phyloP scores from a whole-genome alignment of 2,329 filamentous ascomycete genomes.

The Tolypocladium sp. region DNA sequence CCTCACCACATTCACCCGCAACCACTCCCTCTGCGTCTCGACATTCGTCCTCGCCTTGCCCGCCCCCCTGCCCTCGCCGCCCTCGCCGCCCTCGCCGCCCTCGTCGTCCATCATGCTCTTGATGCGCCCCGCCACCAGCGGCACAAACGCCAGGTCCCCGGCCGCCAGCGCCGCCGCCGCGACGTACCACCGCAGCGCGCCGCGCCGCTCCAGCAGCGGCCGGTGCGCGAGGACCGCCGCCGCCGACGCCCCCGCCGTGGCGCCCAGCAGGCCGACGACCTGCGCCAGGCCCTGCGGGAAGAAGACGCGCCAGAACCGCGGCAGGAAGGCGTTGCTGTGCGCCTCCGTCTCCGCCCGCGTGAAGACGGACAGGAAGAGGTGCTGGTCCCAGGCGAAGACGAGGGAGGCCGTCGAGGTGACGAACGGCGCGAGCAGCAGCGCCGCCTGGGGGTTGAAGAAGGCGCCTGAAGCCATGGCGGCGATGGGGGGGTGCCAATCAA shows the following conservation, averaged over 20 bases:
- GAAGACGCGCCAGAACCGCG: slow-evolving; percentile 31
- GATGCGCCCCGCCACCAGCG: slow-evolving; percentile 21
- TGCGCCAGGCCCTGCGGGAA: slow-evolving; percentile 25
- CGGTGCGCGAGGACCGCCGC: slow-evolving; percentile 15
- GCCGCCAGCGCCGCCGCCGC: slow-evolving; percentile 19
- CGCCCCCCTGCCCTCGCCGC: too few species aligned
- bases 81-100: slow-evolving; percentile 7
- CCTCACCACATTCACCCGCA: slow-evolving; percentile 19
- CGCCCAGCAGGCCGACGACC: slow-evolving; percentile 22
- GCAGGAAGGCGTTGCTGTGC: slow-evolving; percentile 26
- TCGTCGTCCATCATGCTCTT: slow-evolving; percentile 18
- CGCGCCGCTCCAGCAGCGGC: slow-evolving; percentile 12
- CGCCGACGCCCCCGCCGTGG: slow-evolving; percentile 21
- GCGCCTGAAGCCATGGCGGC: slow-evolving; percentile 24
- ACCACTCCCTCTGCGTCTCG: slow-evolving; percentile 20
- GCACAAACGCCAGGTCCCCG: slow-evolving; percentile 23
- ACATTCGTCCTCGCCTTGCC: slow-evolving; percentile 16
- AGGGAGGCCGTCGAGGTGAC: slow-evolving; percentile 37
- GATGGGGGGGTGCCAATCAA: background rate
- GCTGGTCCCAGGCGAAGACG: slow-evolving; percentile 34
- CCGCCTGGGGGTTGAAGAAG: slow-evolving; percentile 26
- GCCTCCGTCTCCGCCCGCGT: slow-evolving; percentile 17
- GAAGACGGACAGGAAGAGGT: slow-evolving; percentile 29
- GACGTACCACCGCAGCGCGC: slow-evolving; percentile 21
- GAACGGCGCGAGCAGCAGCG: slow-evolving; percentile 33